Evolutionary conservation across 148 eudicot genomes (phyloP).

Genomic region (Pharnaceum exiguum): DNA sequence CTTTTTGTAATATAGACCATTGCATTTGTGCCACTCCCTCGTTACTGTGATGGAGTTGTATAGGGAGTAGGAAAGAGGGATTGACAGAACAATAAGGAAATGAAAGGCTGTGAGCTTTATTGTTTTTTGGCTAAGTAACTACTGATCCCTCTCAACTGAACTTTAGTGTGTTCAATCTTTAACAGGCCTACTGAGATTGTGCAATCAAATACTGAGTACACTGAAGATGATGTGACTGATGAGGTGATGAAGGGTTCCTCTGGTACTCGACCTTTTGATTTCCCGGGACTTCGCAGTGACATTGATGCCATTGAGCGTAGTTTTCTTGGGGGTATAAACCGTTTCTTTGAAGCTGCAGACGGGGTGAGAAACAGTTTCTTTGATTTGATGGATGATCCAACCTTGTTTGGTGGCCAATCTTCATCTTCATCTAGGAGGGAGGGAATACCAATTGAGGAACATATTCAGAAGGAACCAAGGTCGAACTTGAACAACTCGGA

Average conservation of each 20-base stretch:
- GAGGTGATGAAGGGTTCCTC: conserved; percentile 45
- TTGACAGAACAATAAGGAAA: too few species aligned
- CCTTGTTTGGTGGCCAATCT: conserved; percentile 32
- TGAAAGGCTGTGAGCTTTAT: too few species aligned
- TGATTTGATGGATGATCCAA: conserved; percentile 35
- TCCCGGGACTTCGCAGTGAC: conserved; percentile 76
- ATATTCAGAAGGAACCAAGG: conserved; percentile 25
- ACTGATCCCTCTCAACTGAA: background rate
- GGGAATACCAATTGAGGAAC: conserved; percentile 48
- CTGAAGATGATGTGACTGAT: conserved; percentile 81
- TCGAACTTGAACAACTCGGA: conserved; percentile 20
- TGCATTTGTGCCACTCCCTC: too few species aligned
- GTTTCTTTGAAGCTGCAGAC: conserved; percentile 78
- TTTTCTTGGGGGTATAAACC: conserved; percentile 48
- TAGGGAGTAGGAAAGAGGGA: too few species aligned
- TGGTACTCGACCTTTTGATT: conserved; percentile 35
- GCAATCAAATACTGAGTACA: conserved; percentile 73
- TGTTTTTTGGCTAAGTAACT: too few species aligned
- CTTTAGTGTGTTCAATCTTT: background rate
- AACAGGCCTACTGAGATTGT: conserved; percentile 80
- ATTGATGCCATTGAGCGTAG: conserved; percentile 62
- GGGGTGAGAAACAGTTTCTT: conserved; percentile 60
- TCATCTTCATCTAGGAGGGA: conserved; percentile 35
- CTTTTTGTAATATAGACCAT: too few species aligned
- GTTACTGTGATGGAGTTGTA: too few species aligned